phyloP scores from a whole-genome alignment of 164 flowering plant species.

The Euptelea pleiosperma region DNA sequence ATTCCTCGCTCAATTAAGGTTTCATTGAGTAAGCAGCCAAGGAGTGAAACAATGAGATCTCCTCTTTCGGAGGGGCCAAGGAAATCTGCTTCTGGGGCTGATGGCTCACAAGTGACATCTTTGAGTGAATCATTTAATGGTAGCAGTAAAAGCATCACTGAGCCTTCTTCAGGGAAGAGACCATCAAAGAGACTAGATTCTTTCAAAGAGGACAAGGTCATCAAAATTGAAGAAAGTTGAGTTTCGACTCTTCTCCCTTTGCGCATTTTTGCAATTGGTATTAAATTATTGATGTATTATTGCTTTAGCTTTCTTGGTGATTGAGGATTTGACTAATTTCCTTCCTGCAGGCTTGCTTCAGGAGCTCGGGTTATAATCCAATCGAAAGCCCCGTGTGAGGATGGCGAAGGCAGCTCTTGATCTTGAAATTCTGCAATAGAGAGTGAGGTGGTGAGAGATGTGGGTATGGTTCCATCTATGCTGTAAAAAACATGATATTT shows the following conservation, averaged over 20 bases:
- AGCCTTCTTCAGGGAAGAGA: slow-evolving; percentile 33
- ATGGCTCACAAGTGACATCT: slow-evolving; percentile 23
- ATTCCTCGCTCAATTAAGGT: slow-evolving; percentile 67
- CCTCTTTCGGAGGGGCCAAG: slow-evolving; percentile 73
- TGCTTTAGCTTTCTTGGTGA: slow-evolving; percentile 6
- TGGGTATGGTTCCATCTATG: too few relatives aligned
- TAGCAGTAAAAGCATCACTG: slow-evolving; percentile 54
- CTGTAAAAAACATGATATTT: too few relatives aligned
- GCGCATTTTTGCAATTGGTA: too few relatives aligned
- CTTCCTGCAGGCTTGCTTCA: slow-evolving; percentile 83
- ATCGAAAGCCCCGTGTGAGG: slow-evolving; percentile 40
- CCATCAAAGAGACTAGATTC: slow-evolving; percentile 50
- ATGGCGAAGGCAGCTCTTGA: slow-evolving; percentile 17
- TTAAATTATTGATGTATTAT: neutral
- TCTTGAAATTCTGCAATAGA: neutral
- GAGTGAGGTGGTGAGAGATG: too few relatives aligned
- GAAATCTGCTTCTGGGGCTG: slow-evolving; percentile 53
- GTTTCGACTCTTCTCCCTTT: slow-evolving; percentile 29
- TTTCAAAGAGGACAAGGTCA: slow-evolving; percentile 57
- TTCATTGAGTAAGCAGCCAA: slow-evolving; percentile 61
- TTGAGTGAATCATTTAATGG: slow-evolving; percentile 36
- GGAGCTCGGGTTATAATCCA: slow-evolving; percentile 98
- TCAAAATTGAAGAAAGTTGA: slow-evolving; percentile 93
- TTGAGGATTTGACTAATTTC: slow-evolving; percentile 21
- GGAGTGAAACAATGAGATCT: slow-evolving; percentile 67